Conservation (phyloP, 106 monocot genomes). For the Dendrobium huoshanense region DNA sequence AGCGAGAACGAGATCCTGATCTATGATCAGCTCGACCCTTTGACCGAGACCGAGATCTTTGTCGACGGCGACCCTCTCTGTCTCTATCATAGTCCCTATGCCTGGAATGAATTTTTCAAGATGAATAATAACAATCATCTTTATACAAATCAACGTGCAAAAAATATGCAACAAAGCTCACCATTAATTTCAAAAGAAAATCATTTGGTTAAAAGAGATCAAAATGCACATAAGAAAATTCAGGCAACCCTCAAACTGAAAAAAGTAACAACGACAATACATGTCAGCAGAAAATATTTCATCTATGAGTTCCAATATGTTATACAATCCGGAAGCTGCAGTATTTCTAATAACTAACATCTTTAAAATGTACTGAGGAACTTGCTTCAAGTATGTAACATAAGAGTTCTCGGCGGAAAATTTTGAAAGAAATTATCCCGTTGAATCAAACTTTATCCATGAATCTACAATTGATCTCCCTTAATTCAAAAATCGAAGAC, state of each 20-base stretch:
- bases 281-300: not conserved
- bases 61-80: slow-evolving; percentile 34
- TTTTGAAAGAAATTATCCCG: no score
- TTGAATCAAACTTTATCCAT: no score
- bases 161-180: not conserved
- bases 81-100: slow-evolving; percentile 27
- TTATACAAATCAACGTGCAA: not conserved
- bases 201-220: not conserved
- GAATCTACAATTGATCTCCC: no score
- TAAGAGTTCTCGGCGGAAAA: no score
- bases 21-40: slow-evolving; percentile 47
- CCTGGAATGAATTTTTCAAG: slow-evolving; percentile 18
- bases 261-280: not conserved
- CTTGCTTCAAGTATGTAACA: not conserved
- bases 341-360: not conserved
- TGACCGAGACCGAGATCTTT: slow-evolving; percentile 52
- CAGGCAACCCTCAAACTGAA: not conserved
- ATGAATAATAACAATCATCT: not conserved
- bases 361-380: not conserved
- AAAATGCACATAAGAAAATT: not conserved
- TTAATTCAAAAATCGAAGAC: no score
- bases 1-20: slow-evolving; percentile 65
- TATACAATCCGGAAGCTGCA: not conserved
- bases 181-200: not conserved
- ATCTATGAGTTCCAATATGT: not conserved